Evolutionary conservation across 306 rosid species (phyloP).

Genomic region (Acacia confusa): DNA sequence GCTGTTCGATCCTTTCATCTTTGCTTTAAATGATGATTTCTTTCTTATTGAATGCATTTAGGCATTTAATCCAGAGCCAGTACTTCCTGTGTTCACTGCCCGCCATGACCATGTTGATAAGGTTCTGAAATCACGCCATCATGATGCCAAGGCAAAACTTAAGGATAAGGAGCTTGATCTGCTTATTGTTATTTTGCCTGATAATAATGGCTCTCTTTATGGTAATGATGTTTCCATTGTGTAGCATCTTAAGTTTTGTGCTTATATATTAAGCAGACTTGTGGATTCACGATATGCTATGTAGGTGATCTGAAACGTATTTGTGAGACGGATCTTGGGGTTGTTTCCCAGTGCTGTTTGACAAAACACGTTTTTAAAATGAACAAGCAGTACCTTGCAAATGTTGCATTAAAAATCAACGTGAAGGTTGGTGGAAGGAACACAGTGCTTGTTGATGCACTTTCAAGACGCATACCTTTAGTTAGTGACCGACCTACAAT

Average conservation of each 20-base stretch:
- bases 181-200: slow-evolving; percentile 89
- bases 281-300: slow-evolving; percentile 11
- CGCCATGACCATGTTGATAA: slow-evolving; percentile 95
- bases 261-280: neutral
- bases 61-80: slow-evolving; percentile 79
- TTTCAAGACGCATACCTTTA: slow-evolving; percentile 83
- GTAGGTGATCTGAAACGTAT: slow-evolving; percentile 90
- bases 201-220: slow-evolving; percentile 91
- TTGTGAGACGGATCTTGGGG: slow-evolving; percentile 95
- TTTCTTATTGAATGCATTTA: slow-evolving; percentile 21
- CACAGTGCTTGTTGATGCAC: slow-evolving; percentile 92
- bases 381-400: slow-evolving; percentile 93
- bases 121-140: slow-evolving; percentile 68
- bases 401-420: slow-evolving; percentile 86
- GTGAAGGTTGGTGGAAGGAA: slow-evolving; percentile 98
- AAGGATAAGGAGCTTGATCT: slow-evolving; percentile 76
- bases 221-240: slow-evolving; percentile 43
- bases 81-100: slow-evolving; percentile 57
- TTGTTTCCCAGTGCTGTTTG: slow-evolving; percentile 93
- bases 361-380: slow-evolving; percentile 81
- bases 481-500: slow-evolving; percentile 95
- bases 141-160: slow-evolving; percentile 69
- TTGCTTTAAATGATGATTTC: neutral
- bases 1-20: neutral
- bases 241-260: neutral